Base-by-base conservation (phyloP, 495 filamentous ascomycete genomes). In the Penicillium roqueforti region DNA sequence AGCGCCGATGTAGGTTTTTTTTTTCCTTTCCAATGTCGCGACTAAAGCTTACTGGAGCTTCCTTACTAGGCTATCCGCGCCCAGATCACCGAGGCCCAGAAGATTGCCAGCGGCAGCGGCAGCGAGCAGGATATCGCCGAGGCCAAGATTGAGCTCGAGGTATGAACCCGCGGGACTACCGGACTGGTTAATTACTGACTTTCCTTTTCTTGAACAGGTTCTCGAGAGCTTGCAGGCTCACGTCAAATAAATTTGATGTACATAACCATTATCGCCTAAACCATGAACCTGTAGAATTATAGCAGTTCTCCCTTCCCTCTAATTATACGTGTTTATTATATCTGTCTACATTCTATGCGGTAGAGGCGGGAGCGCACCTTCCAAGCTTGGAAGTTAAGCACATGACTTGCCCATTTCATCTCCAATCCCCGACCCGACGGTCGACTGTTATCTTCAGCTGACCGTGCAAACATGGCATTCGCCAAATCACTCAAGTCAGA, bases 81-180 rank as follows among this genome's bases (percentile, higher is more conserved):
- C 54, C 72, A 96, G 77, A 87, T 97, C 57, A 71, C 87, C 48
- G 93, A 99, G 77, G 89, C 92, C 55, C 88, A 95, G 77, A 97
- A 96, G 84, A 87, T 97, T 73, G 90, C 87, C 55, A 80, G 76
- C 68, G 93, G 93, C 61, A 83, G 80, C 67, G 93, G 93, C 63
- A 96, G 91, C 71, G 93, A 97, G 83, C 87, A 91, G 76, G 93
- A 99, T 68, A 88, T 96, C 72, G 92, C 91, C 52, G 93, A 97
- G 83, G 93, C 93, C 53, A 97, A 93, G 82, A 89, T 97, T 69
- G 95, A 99, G 80, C 76, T 99, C 58, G 93, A 97, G 88, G 93
- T 96, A 76, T 57, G 79, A 62, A 46, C 38, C 37, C 49, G 37
- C 26, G 25, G 14, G 26, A 31, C 31, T 8, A 31, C 22, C 54